phyloP scores from a whole-genome alignment of 331 rosid species.

The Saraca asoca region DNA sequence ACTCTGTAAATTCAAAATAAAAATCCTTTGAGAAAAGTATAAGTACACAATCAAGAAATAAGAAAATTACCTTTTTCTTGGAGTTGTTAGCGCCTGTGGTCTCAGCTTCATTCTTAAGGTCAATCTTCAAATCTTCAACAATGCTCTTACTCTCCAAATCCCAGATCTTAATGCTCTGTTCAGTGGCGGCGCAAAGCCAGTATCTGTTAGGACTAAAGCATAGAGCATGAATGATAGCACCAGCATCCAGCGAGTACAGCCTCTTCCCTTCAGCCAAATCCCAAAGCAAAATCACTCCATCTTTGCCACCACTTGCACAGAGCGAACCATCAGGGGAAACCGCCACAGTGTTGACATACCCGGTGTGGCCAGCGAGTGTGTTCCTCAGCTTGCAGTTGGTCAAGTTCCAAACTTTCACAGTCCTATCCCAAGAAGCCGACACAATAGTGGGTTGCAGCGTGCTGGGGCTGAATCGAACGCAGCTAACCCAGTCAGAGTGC shows the following conservation, averaged over 20 bases:
- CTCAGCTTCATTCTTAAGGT: conserved; percentile 75
- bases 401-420: conserved; percentile 88
- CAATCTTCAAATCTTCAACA: conserved; percentile 92
- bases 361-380: conserved; percentile 74
- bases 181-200: conserved; percentile 98
- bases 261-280: conserved; percentile 97
- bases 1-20: too few relatives aligned
- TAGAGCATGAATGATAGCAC: conserved; percentile 78
- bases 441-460: conserved; percentile 76
- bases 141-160: conserved; percentile 97
- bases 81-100: conserved; percentile 48
- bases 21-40: background rate
- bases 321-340: conserved; percentile 93
- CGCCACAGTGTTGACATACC: conserved; percentile 89
- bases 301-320: conserved; percentile 96
- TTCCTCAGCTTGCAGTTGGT: conserved; percentile 76
- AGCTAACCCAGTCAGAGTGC: conserved; percentile 87
- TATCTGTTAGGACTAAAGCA: conserved; percentile 97
- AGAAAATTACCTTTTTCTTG: conserved; percentile 71
- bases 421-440: conserved; percentile 88
- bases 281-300: conserved; percentile 83
- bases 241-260: conserved; percentile 79
- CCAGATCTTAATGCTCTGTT: conserved; percentile 95
- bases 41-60: background rate
- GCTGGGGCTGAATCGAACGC: conserved; percentile 84